These are phyloP conservation scores for Phytophthora megakarya DNA, from an alignment of 352 stramenopile genomes.

Conservation along the genomic window DNA sequence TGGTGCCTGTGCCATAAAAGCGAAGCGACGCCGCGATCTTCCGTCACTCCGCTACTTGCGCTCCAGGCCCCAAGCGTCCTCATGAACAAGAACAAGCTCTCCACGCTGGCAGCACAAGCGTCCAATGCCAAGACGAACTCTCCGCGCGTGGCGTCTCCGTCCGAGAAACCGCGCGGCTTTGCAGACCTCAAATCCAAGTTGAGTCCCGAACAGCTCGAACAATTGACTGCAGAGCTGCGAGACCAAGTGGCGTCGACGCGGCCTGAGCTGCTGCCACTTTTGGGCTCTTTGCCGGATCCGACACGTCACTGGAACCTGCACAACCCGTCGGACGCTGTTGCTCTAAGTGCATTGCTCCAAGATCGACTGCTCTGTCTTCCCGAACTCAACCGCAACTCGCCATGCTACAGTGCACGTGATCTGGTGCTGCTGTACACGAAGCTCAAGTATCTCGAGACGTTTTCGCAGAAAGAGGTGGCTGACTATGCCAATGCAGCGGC, in stretches of 20 bases:
- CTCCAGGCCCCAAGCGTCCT: not conserved
- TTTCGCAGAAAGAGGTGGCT: constrained; percentile 58
- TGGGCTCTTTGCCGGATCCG: constrained; percentile 23
- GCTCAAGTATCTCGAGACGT: constrained; percentile 83
- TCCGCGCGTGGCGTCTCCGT: constrained; percentile 27
- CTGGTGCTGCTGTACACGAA: constrained; percentile 88
- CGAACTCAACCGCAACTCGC: constrained; percentile 80
- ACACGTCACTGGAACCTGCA: constrained; percentile 43
- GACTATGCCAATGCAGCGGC: constrained; percentile 49
- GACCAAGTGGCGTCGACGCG: constrained; percentile 51
- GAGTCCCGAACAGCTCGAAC: constrained; percentile 20
- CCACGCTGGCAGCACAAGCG: constrained; percentile 32
- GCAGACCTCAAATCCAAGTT: constrained; percentile 12
- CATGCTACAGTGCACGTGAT: constrained; percentile 77
- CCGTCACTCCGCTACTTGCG: constrained; percentile 21
- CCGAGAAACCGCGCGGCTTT: constrained; percentile 2
- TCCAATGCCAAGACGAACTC: constrained; percentile 38
- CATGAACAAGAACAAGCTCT: constrained; percentile 39
- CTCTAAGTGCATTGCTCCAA: constrained; percentile 68
- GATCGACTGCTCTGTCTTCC: constrained; percentile 75
- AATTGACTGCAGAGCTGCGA: constrained; percentile 30
- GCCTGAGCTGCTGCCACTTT: constrained; percentile 65
- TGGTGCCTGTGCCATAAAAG: constrained; percentile 5
- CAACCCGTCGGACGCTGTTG: constrained; percentile 59
- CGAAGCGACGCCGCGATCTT: constrained; percentile 24